Base-by-base conservation (phyloP, 345 rosid genomes). In the Syzygium aqueum region DNA sequence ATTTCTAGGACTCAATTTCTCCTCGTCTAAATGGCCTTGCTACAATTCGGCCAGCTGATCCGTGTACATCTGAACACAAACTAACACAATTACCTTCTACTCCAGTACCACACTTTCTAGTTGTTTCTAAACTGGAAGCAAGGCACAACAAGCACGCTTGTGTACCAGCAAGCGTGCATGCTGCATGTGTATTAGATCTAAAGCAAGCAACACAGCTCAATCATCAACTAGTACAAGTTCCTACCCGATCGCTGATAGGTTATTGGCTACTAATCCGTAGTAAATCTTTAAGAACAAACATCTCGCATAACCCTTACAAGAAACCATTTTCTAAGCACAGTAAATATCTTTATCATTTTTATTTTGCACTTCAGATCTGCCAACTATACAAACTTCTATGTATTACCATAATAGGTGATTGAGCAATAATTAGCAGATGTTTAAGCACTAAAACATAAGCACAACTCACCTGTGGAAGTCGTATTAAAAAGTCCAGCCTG, bases 401-500 rank as follows among this genome's bases (percentile, higher is more conserved):
- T 77, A 84, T 65, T 15, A 87, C 73, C 78, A 67, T 73, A 17
- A 37, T 21, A 8, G 49, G 49, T 33, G 80, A 73, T 73, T 85
- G 86, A 53, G 83, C 15, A 84, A 54, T 11, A 53, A 84, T 21
- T 28, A 33, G 11, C 23, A 28, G 49, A 73, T 73, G 80, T 27
- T 17, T 73, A 21, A 73, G 80, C 80, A 73, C 25, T 61, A 30
- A 67, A 86, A n/a, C 51, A 59, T 77, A 51, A 78, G 82, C 57
- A 73, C 13, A 86, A 89, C 93, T 89, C 90, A 97, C 99, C 99
- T 40, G 99, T 97, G 85, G 99, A 96, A 77, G 99, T 96, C 61
- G 99, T 97, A 92, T 96, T 97, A 87, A 97, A 97, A 84, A 97
- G 96, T 90, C 99, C 99, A 23, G 99, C 99, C 92, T 95, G 99